Conservation (phyloP, 805 yeast genomes). For the Kodamaea nitidulidarum region DNA sequence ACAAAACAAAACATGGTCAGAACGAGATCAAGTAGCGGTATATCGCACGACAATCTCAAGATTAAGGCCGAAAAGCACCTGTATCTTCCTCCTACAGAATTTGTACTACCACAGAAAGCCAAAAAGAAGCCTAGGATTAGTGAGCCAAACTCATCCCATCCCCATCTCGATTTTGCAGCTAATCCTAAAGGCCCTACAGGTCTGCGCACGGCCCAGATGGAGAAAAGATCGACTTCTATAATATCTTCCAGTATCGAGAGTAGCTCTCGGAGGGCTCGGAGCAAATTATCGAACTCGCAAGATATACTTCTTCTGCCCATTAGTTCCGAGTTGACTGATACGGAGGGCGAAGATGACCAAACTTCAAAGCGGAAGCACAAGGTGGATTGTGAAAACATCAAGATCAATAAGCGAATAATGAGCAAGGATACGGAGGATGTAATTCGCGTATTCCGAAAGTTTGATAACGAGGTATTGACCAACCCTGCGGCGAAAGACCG, state of each 20-base stretch:
- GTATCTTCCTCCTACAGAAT: too few relatives aligned
- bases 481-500: constrained; percentile 15
- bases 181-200: neutral
- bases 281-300: neutral
- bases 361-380: constrained; percentile 9
- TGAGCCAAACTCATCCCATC: neutral
- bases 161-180: constrained; percentile 1
- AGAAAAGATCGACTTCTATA: constrained; percentile 2
- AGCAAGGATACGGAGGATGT: constrained; percentile 16
- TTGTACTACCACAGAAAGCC: too few relatives aligned
- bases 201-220: neutral
- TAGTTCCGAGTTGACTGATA: constrained; percentile 1
- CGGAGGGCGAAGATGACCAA: constrained; percentile 1
- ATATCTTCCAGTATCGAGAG: constrained; percentile 4
- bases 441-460: constrained; percentile 14
- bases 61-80: neutral
- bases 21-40: constrained; percentile 3
- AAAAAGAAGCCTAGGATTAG: neutral
- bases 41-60: constrained; percentile 1
- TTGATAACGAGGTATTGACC: constrained; percentile 14
- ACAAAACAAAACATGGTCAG: constrained; percentile 1
- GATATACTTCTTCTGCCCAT: constrained; percentile 4
- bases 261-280: neutral
- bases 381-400: constrained; percentile 13
- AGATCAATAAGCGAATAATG: constrained; percentile 15